Evolutionary conservation across 2,329 filamentous ascomycete species (phyloP), one percentile per base, ranked within the genome.

Genomic region (Talaromyces sp.): DNA sequence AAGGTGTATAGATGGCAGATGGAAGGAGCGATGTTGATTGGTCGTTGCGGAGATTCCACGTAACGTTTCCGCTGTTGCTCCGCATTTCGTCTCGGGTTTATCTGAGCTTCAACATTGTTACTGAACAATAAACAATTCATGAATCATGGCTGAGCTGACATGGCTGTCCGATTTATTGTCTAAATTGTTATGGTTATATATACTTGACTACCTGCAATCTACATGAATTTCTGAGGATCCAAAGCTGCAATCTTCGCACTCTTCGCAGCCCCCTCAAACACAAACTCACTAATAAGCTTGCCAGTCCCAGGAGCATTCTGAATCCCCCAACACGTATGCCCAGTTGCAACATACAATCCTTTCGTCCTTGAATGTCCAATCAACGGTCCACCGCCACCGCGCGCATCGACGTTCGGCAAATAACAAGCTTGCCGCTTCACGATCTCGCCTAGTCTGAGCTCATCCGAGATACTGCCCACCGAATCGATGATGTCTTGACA

Each of bases 281-380:
- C 80, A 77, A 91, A 88, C 77, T 94, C 91, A 43, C 90, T 89
- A 81, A 95, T 89, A 45, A 94, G 76, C 78, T 89, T 91, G 3
- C 91, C 91, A 7, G 94, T 98, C 1, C 85, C 95, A 1, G 94
- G 93, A 0, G 89, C 92, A 79, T 99, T 98, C 80, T 98, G 94
- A 25, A 99, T 97, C 0, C 95, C 95, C 95, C 95, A 99, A 80
- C 94, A 98, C 1, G 93, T 97, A 81, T 99, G 95, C 0, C 95
- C 95, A 0, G 92, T 86, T 0, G 95, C 95, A 67, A 98, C 82
- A 76, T 90, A 89, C 51, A 98, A 73, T 0, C 93, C 93, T 6
- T 87, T 85, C 0, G 89, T 86, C 1, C 85, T 85, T 7, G 93
- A 93, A 62, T 84, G 81, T 0, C 95, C 95, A 27, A 98, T 85